Percentiles rank a stretch among this genome's conserved stretches.
Conservation (phyloP, 78 protist species). For the Dictyostelium purpureum region DNA sequence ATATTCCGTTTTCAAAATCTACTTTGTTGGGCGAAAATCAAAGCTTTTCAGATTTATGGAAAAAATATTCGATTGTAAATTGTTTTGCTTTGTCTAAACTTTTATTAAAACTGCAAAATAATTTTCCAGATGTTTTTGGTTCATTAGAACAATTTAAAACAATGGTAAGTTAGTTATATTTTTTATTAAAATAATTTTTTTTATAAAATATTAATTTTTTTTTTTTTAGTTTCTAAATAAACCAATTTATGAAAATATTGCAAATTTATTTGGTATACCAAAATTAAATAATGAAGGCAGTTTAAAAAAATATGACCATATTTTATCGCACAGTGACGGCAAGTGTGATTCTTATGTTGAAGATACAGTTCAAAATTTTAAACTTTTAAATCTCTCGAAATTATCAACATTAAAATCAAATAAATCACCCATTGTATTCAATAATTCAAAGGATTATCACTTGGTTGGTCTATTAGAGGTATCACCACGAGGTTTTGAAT, state of each 20-base stretch:
- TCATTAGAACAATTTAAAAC: background rate
- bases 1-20: slow-evolving; percentile 2
- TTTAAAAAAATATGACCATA: background rate
- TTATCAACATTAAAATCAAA: background rate
- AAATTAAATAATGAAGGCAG: background rate
- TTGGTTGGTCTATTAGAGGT: slow-evolving; percentile 30
- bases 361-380: background rate
- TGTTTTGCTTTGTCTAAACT: background rate
- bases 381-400: background rate
- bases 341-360: background rate
- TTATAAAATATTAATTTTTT: background rate
- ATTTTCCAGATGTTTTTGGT: slow-evolving; percentile 5
- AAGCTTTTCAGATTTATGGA: slow-evolving; percentile 1
- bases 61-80: slow-evolving; percentile 30
- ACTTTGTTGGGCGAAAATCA: background rate
- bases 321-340: background rate
- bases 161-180: background rate
- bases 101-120: background rate
- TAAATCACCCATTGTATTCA: background rate
- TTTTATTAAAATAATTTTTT: background rate
- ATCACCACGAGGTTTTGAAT: slow-evolving; percentile 31
- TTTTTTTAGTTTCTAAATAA: background rate
- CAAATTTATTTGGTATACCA: slow-evolving; percentile 7
- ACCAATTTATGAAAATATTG: slow-evolving; percentile 41
- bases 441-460: background rate